Conservation (phyloP, 352 stramenopile species). For the Globisporangium paddicum region DNA sequence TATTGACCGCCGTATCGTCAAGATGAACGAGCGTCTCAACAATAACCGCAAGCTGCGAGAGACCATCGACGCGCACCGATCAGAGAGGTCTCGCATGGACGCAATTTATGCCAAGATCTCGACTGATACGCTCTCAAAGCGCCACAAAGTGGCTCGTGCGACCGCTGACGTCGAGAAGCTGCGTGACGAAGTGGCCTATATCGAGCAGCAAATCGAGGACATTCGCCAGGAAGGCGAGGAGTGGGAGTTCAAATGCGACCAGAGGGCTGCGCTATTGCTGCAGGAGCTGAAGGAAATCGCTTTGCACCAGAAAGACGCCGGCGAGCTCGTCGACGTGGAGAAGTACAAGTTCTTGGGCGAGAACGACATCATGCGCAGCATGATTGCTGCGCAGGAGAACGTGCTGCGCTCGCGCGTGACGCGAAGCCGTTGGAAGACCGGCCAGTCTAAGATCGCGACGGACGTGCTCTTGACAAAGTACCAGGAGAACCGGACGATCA, state of each 20-base stretch:
- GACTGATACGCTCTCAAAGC: constrained; percentile 51
- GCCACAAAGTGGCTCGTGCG: constrained; percentile 38
- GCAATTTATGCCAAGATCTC: constrained; percentile 72
- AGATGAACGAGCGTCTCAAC: constrained; percentile 79
- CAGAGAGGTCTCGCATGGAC: constrained; percentile 69
- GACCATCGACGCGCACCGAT: constrained; percentile 59
- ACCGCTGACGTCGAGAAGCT: constrained; percentile 53
- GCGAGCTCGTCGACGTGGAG: constrained; percentile 44
- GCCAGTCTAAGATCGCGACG: constrained; percentile 57
- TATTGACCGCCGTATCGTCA: constrained; percentile 75
- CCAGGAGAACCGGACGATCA: constrained; percentile 74
- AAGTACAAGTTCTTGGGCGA: constrained; percentile 72
- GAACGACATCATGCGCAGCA: constrained; percentile 63
- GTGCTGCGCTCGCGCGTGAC: constrained; percentile 44
- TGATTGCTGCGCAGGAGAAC: constrained; percentile 45
- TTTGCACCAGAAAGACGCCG: constrained; percentile 43
- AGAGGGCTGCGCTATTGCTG: constrained; percentile 38
- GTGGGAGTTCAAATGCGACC: constrained; percentile 57
- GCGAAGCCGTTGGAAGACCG: constrained; percentile 63
- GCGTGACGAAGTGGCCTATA: constrained; percentile 37
- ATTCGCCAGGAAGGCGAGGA: constrained; percentile 53
- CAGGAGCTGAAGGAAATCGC: constrained; percentile 73
- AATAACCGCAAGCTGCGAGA: constrained; percentile 60
- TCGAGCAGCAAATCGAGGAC: constrained; percentile 59
- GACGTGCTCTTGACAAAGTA: constrained; percentile 70